phyloP scores from a whole-genome alignment of 148 eudicot species.

The Dianthus caryophyllus region DNA sequence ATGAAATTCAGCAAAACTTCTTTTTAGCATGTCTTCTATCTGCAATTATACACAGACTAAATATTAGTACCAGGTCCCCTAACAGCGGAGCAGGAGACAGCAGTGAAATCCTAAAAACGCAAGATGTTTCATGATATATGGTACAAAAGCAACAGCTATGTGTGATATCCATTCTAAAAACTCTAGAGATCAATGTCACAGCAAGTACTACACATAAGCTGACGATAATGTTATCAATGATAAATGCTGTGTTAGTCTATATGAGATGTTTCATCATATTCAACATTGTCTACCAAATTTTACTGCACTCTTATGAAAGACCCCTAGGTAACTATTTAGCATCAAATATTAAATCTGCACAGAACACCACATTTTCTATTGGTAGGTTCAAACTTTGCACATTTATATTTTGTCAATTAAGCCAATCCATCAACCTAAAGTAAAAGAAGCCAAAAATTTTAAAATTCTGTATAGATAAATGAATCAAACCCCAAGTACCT shows the following conservation, averaged over 20 bases:
- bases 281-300: too few relatives aligned
- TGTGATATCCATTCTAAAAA: conserved; percentile 1
- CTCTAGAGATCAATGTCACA: not conserved
- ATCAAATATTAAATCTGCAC: not conserved
- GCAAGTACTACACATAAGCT: not conserved
- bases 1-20: conserved; percentile 99
- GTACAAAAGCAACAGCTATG: not conserved
- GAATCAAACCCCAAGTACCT: conserved; percentile 43
- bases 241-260: not conserved
- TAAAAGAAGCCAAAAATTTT: not conserved
- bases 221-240: not conserved
- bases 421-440: not conserved
- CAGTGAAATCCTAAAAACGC: conserved; percentile 1
- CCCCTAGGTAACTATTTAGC: not conserved
- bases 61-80: too few relatives aligned
- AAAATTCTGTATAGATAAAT: not conserved
- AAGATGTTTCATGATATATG: conserved; percentile 7
- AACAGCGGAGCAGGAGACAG: not conserved
- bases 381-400: too few relatives aligned
- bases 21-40: conserved; percentile 99
- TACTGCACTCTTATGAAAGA: not conserved
- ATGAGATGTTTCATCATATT: conserved; percentile 9
- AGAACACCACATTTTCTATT: not conserved
- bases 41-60: conserved; percentile 28
- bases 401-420: not conserved